Percentiles rank a stretch among this genome's conserved stretches.
These are phyloP conservation scores for Tagetes patula DNA, from an alignment of 129 eudicot genomes.

Conservation along the genomic window DNA sequence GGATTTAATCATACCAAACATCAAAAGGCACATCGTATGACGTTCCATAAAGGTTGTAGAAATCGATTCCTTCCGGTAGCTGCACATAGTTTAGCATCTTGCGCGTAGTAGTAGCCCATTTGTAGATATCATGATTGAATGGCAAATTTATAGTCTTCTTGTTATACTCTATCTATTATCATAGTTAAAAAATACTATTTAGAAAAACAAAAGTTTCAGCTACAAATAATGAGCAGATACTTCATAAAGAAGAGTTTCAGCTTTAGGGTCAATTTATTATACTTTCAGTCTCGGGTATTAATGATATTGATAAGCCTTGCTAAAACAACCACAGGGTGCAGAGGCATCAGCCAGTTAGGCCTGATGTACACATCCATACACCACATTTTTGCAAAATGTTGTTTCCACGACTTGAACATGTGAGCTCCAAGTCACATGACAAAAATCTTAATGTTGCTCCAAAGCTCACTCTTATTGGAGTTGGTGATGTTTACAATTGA, in stretches of 20 bases:
- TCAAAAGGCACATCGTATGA: conserved; percentile 85
- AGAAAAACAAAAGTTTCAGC: neutral
- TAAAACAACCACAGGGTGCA: too few species aligned
- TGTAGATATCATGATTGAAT: conserved; percentile 61
- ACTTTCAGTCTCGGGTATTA: too few species aligned
- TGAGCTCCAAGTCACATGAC: too few species aligned
- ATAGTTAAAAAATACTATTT: conserved; percentile 6
- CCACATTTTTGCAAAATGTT: too few species aligned
- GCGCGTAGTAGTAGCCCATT: conserved; percentile 86
- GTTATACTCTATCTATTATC: conserved; percentile 60
- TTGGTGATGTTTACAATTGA: neutral
- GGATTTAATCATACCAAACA: conserved; percentile 61
- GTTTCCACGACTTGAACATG: too few species aligned
- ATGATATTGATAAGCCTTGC: too few species aligned
- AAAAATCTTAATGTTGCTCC: too few species aligned
- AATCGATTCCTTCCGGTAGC: conserved; percentile 65
- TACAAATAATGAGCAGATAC: too few species aligned
- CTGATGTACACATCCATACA: too few species aligned
- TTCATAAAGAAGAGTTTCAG: too few species aligned
- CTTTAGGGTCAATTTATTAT: neutral
- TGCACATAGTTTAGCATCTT: conserved; percentile 57
- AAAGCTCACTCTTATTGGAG: too few species aligned
- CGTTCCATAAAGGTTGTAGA: conserved; percentile 86
- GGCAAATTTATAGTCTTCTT: conserved; percentile 73
- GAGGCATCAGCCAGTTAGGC: too few species aligned